Percentiles rank a stretch among this genome's conserved stretches.
phyloP scores from a whole-genome alignment of 306 rosid genomes.

The Abrus pulchellus region DNA sequence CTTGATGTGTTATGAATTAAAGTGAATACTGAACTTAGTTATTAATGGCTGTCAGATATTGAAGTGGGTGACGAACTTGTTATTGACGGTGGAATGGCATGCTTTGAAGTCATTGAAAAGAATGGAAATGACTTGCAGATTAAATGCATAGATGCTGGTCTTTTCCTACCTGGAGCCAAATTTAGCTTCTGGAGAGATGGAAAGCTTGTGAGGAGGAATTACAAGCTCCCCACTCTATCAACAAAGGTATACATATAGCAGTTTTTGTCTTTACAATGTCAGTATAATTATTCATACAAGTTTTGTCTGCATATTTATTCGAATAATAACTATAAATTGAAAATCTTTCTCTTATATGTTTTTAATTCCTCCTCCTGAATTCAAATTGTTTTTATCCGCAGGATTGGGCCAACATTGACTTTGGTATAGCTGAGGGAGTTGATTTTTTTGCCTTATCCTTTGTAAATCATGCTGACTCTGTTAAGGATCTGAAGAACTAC shows the following conservation, averaged over 20 bases:
- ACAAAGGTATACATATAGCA: slow-evolving; percentile 60
- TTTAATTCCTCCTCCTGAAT: not conserved
- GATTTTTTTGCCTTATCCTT: slow-evolving; percentile 89
- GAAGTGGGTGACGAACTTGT: slow-evolving; percentile 84
- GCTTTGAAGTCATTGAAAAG: slow-evolving; percentile 77
- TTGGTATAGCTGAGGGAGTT: slow-evolving; percentile 79
- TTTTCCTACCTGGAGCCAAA: slow-evolving; percentile 85
- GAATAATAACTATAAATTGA: slow-evolving; percentile 2
- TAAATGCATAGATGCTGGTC: slow-evolving; percentile 85
- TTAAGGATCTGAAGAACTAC: slow-evolving; percentile 72
- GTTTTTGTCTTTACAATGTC: not conserved
- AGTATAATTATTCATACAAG: not conserved
- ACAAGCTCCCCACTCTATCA: slow-evolving; percentile 76
- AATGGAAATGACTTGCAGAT: slow-evolving; percentile 73
- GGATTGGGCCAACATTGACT: slow-evolving; percentile 91
- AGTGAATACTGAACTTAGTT: slow-evolving; percentile 35
- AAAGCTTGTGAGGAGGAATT: slow-evolving; percentile 73
- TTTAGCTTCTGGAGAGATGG: slow-evolving; percentile 92
- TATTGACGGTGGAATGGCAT: slow-evolving; percentile 92
- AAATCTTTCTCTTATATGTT: slow-evolving; percentile 5
- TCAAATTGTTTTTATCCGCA: slow-evolving; percentile 46
- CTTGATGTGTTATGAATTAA: slow-evolving; percentile 1
- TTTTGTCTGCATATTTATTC: slow-evolving; percentile 17
- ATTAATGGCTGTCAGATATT: slow-evolving; percentile 60
- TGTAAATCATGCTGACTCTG: slow-evolving; percentile 70